Conservation (phyloP, 2,329 filamentous ascomycete species). For the Paramyrothecium sp. region DNA sequence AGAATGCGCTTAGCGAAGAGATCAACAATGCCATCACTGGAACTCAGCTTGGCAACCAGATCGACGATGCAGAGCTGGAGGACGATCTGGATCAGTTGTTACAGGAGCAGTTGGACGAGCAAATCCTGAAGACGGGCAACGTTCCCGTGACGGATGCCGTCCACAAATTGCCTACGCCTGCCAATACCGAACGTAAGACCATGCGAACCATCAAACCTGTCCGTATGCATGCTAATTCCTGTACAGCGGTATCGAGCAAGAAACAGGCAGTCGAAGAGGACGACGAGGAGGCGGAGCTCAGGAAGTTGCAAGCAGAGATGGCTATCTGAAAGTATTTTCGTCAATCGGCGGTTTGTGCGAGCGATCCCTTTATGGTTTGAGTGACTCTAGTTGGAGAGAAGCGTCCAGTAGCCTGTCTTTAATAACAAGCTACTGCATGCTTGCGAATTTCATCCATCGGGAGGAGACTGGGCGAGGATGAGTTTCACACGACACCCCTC, state of each 20-base stretch:
- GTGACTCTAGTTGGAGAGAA: no score
- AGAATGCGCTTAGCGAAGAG: conserved; percentile 90
- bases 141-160: conserved; percentile 80
- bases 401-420: no score
- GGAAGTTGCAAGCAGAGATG: conserved; percentile 95
- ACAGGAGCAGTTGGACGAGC: conserved; percentile 88
- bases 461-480: conserved; percentile 13
- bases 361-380: not conserved
- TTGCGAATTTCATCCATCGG: conserved; percentile 12
- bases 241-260: conserved; percentile 29
- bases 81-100: conserved; percentile 83
- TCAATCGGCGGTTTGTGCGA: not conserved
- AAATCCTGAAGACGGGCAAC: conserved; percentile 86
- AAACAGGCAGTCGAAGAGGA: conserved; percentile 66
- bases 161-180: conserved; percentile 72
- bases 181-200: conserved; percentile 76
- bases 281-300: conserved; percentile 92
- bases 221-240: conserved; percentile 9
- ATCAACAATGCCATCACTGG: conserved; percentile 83
- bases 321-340: conserved; percentile 65
- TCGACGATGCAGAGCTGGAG: conserved; percentile 86
- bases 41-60: conserved; percentile 62
- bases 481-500: no score
- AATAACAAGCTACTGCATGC: no score
- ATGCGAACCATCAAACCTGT: no score